Evolutionary conservation across 148 eudicot species (phyloP).

Genomic region (Rheum nobile): DNA sequence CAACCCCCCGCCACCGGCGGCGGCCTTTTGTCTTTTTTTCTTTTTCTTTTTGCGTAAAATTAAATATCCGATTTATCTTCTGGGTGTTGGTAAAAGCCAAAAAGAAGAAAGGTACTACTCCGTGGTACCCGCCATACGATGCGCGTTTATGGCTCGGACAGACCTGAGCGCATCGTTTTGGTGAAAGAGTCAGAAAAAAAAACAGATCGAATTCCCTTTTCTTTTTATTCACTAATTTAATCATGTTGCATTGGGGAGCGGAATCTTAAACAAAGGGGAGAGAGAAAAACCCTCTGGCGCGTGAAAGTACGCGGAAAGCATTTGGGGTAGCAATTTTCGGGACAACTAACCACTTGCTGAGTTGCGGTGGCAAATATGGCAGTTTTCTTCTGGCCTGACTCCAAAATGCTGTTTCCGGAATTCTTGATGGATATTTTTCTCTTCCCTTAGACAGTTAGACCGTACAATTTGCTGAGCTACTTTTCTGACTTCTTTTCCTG

Average conservation of each 20-base stretch:
- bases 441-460: neutral
- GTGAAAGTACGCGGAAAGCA: neutral
- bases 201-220: neutral
- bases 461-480: neutral
- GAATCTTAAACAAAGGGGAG: neutral
- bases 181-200: neutral
- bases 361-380: neutral
- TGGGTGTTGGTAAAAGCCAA: slow-evolving; percentile 2
- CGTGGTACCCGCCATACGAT: slow-evolving; percentile 9
- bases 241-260: neutral
- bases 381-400: neutral
- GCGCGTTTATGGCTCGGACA: neutral
- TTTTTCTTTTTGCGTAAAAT: neutral
- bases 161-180: slow-evolving; percentile 4
- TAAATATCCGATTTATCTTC: neutral
- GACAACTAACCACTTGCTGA: neutral
- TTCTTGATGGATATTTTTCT: neutral
- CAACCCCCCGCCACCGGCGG: slow-evolving; percentile 2
- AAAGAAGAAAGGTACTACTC: neutral
- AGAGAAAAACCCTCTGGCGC: neutral
- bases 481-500: neutral
- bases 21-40: neutral
- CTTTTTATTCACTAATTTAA: neutral
- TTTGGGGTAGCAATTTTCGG: neutral
- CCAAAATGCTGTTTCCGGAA: neutral